These are phyloP conservation scores for Epichloe gansuensis DNA, from an alignment of 2,329 filamentous ascomycete species.

Conservation along the genomic window DNA sequence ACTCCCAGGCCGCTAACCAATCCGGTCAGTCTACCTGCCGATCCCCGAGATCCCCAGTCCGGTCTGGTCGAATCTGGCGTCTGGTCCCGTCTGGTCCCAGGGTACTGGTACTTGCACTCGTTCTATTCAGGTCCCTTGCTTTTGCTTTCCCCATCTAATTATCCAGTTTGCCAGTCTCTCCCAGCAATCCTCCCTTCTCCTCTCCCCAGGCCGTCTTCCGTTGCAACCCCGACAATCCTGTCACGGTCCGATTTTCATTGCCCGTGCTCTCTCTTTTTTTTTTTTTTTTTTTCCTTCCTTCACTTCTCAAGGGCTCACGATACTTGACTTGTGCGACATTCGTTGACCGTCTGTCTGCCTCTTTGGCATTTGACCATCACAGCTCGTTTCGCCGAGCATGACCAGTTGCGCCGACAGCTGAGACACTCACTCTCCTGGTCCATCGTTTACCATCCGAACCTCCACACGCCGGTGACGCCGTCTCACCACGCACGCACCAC, in stretches of 20 bases:
- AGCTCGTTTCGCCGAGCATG: conserved; percentile 3
- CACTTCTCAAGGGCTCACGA: neutral
- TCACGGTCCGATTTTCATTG: too few species aligned
- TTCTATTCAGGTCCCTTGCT: neutral
- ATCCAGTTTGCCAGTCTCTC: too few species aligned
- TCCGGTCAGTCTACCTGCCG: too few species aligned
- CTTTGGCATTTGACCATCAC: neutral
- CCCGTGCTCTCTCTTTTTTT: neutral
- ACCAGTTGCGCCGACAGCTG: conserved; percentile 2
- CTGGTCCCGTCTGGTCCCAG: neutral
- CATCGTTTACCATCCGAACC: conserved; percentile 3
- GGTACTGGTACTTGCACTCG: too few species aligned
- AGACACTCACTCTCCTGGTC: conserved; percentile 4
- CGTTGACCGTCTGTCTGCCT: neutral
- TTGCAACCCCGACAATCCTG: too few species aligned
- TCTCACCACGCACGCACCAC: neutral
- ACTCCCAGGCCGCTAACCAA: too few species aligned
- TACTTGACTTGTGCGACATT: neutral
- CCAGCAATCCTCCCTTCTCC: neutral
- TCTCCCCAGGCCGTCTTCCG: neutral
- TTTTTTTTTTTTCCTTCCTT: neutral
- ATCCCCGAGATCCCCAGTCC: neutral
- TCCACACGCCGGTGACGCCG: neutral
- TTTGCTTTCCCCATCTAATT: too few species aligned
- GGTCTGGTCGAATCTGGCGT: neutral